phyloP scores from a whole-genome alignment of 2,329 filamentous ascomycete species.

The Cyphellophora attinorum region DNA sequence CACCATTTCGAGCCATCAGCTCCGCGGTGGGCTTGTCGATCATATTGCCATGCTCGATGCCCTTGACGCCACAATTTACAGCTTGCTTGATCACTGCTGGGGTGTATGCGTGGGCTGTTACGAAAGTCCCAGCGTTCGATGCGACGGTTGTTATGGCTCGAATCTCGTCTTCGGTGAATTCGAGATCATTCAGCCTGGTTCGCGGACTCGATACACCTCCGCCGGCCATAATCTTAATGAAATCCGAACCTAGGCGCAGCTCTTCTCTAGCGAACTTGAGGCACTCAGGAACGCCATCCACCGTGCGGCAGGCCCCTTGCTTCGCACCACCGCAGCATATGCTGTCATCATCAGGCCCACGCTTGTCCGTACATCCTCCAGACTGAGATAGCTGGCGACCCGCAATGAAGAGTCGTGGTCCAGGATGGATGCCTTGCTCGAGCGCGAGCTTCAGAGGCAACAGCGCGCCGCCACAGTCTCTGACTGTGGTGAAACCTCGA shows the following conservation, averaged over 20 bases:
- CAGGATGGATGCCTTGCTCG: conserved; percentile 44
- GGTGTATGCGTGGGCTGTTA: conserved; percentile 52
- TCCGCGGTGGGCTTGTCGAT: conserved; percentile 35
- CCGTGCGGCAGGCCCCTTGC: conserved; percentile 32
- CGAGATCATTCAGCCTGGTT: conserved; percentile 43
- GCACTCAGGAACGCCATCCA: conserved; percentile 48
- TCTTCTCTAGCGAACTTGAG: conserved; percentile 44
- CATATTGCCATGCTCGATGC: conserved; percentile 48
- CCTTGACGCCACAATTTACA: conserved; percentile 44
- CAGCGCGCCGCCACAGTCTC: conserved; percentile 50
- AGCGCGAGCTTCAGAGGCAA: conserved; percentile 48
- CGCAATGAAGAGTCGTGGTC: conserved; percentile 47
- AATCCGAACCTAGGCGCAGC: conserved; percentile 47
- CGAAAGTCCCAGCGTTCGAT: conserved; percentile 39
- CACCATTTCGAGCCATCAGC: conserved; percentile 39
- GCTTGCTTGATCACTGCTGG: conserved; percentile 45
- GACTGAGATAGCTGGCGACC: conserved; percentile 48
- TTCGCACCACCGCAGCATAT: conserved; percentile 37
- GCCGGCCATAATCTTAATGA: conserved; percentile 53
- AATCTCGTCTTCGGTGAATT: conserved; percentile 50
- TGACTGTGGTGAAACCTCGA: conserved; percentile 49
- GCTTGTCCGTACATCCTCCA: conserved; percentile 48
- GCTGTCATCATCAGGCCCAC: conserved; percentile 33
- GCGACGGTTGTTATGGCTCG: conserved; percentile 44
- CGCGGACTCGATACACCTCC: conserved; percentile 50